Base-by-base conservation (phyloP, 768 basidiomycete species). In the Hypholoma sublateritium region DNA sequence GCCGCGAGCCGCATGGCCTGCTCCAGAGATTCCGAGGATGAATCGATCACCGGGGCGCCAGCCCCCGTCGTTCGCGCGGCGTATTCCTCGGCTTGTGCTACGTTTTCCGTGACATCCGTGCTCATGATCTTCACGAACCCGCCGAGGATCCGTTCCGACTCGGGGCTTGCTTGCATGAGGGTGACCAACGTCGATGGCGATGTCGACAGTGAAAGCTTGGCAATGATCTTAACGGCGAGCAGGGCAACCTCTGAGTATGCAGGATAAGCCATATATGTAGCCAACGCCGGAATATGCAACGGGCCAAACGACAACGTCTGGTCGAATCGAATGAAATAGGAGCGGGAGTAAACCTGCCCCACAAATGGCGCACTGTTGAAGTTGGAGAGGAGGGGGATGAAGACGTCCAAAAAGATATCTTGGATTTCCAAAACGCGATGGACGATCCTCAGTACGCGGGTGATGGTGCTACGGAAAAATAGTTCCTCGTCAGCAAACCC, bases 351-450 rank as follows among this genome's bases (percentile, higher is more conserved):
- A 14, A 83, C 70, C 7, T 74, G 77, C 25, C 85, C 85, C 22
- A 84, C 71, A 45, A 87, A 67, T 0, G 81, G 69, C 0, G 81
- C 69, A 9, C 59, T 62, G 58, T 80, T 82, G 56, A 85, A 77
- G 53, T 93, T 88, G 17, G 82, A 75, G 7, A 95, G 80, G 19
- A 89, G 73, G 2, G 93, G 93, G 3, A 96, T 74, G 48, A 96
- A 82, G 21, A 95, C 86, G 53, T 98, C 94, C 41, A 95, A 78
- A 77, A 95, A 97, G 54, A 93, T 81, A 49, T 90, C 87, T 66
- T 98, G 95, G 24, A 93, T 80, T 60, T 94, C 91, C 56, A 98
- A 75, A 0, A 90, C 80, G 1, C 93, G 87, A 59, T 86, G 82
- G 14, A 93, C 78, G 60, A 96, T 92, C 52, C 95, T 79, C 35